Percentiles rank a stretch among this genome's conserved stretches.
Conservation (phyloP, 345 rosid species). For the Alliaria petiolata region DNA sequence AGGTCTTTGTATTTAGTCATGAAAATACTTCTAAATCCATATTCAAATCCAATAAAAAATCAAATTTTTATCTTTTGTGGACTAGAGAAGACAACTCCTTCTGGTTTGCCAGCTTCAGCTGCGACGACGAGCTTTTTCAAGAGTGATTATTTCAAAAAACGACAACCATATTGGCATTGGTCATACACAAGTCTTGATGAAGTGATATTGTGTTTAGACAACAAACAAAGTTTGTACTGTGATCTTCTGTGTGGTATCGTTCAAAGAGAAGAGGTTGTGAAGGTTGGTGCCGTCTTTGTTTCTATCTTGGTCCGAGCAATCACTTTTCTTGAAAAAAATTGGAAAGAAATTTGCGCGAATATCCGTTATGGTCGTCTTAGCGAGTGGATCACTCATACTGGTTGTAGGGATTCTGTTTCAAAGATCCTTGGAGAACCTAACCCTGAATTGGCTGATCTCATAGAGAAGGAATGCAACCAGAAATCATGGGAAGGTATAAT, state of each 20-base stretch:
- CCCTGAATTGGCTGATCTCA: conserved; percentile 40
- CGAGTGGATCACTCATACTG: conserved; percentile 55
- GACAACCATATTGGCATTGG: conserved; percentile 37
- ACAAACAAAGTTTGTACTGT: conserved; percentile 66
- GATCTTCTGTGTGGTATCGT: conserved; percentile 61
- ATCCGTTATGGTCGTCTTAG: conserved; percentile 47
- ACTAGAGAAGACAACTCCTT: not conserved
- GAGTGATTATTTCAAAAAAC: conserved; percentile 43
- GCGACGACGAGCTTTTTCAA: conserved; percentile 29
- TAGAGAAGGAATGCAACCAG: conserved; percentile 38
- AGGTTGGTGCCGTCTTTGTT: conserved; percentile 58
- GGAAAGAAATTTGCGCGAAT: conserved; percentile 51
- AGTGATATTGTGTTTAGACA: conserved; percentile 54
- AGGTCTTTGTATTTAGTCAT: too few species aligned
- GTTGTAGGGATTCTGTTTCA: conserved; percentile 38
- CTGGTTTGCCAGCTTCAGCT: conserved; percentile 1
- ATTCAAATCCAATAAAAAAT: too few species aligned
- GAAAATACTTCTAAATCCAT: too few species aligned
- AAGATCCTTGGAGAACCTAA: conserved; percentile 36
- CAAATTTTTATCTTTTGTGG: not conserved
- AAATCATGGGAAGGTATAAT: conserved; percentile 77
- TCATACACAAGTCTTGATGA: conserved; percentile 57
- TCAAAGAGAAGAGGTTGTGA: conserved; percentile 48
- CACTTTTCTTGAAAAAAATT: conserved; percentile 53
- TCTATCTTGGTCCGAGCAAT: conserved; percentile 52